Evolutionary conservation across 352 stramenopile genomes (phyloP).

Genomic region (Phytophthora citrophthora): DNA sequence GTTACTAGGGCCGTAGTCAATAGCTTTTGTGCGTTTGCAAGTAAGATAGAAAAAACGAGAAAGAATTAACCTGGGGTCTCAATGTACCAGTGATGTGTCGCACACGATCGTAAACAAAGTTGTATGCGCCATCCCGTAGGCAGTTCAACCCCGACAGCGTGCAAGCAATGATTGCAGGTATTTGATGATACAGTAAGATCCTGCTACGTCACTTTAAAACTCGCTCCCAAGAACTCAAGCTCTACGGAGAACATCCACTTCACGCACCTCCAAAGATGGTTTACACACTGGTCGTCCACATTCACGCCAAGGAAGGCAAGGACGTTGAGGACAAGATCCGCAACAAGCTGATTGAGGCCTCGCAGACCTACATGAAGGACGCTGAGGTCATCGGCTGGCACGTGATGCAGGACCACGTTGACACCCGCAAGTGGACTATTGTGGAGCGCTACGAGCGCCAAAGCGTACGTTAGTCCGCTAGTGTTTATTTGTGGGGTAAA

Average conservation of each 20-base stretch:
- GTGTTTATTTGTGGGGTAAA: neutral
- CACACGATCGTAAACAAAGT: neutral
- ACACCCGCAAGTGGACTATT: constrained; percentile 29
- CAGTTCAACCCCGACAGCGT: neutral
- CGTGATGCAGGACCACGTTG: constrained; percentile 30
- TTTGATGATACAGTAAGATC: too few relatives aligned
- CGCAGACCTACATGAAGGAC: constrained; percentile 27
- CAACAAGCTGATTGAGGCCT: constrained; percentile 30
- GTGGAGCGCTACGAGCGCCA: constrained; percentile 29
- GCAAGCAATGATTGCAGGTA: too few relatives aligned
- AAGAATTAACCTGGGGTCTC: too few relatives aligned
- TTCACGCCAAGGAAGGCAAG: constrained; percentile 35
- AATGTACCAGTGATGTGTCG: neutral
- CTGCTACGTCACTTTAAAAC: constrained; percentile 10
- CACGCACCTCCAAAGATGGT: constrained; percentile 12
- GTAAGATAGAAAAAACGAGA: too few relatives aligned
- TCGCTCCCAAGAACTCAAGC: constrained; percentile 5
- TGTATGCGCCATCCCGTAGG: constrained; percentile 3
- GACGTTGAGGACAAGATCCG: constrained; percentile 29
- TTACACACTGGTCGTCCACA: constrained; percentile 23
- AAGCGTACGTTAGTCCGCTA: constrained; percentile 16
- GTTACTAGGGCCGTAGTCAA: too few relatives aligned
- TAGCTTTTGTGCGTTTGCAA: too few relatives aligned
- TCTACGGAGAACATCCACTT: neutral
- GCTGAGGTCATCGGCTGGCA: constrained; percentile 22